These are phyloP conservation scores for Pleurotus djamor DNA, from an alignment of 768 basidiomycete species.

Conservation along the genomic window DNA sequence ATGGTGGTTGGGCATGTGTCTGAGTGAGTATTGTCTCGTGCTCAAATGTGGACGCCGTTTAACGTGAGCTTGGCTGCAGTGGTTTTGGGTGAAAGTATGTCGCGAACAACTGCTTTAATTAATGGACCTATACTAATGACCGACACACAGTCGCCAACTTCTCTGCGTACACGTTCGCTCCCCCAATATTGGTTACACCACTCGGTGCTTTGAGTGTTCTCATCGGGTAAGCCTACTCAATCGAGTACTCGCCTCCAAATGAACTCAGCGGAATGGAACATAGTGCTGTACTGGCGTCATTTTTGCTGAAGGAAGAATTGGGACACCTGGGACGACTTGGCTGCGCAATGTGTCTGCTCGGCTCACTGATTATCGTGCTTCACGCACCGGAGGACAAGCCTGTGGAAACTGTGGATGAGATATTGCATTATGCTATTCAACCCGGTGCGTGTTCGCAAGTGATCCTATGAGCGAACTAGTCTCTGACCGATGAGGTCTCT, in stretches of 20 bases:
- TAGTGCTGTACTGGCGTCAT: slow-evolving; percentile 94
- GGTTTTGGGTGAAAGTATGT: slow-evolving; percentile 85
- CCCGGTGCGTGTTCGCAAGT: slow-evolving; percentile 77
- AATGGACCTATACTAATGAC: not conserved
- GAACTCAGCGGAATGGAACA: too few relatives aligned
- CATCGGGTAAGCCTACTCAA: slow-evolving; percentile 70
- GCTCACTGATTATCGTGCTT: slow-evolving; percentile 91
- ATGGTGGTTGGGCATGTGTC: slow-evolving; percentile 97
- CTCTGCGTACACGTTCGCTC: slow-evolving; percentile 96
- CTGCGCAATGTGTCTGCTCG: slow-evolving; percentile 80
- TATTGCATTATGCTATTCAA: slow-evolving; percentile 88
- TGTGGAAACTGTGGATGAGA: slow-evolving; percentile 90
- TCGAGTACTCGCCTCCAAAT: not conserved
- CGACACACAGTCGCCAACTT: slow-evolving; percentile 71
- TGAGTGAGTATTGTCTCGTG: slow-evolving; percentile 54
- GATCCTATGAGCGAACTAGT: too few relatives aligned
- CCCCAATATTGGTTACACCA: slow-evolving; percentile 97
- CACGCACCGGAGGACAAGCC: slow-evolving; percentile 97
- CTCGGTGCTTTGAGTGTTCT: slow-evolving; percentile 96
- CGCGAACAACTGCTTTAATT: not conserved
- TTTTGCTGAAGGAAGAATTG: slow-evolving; percentile 89
- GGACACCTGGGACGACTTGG: slow-evolving; percentile 91
- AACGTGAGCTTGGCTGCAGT: slow-evolving; percentile 45
- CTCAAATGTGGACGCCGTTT: not conserved
- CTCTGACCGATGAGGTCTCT: too few relatives aligned